Evolutionary conservation across 495 filamentous ascomycete species (phyloP).

Genomic region (Hypoxylon fuscum): DNA sequence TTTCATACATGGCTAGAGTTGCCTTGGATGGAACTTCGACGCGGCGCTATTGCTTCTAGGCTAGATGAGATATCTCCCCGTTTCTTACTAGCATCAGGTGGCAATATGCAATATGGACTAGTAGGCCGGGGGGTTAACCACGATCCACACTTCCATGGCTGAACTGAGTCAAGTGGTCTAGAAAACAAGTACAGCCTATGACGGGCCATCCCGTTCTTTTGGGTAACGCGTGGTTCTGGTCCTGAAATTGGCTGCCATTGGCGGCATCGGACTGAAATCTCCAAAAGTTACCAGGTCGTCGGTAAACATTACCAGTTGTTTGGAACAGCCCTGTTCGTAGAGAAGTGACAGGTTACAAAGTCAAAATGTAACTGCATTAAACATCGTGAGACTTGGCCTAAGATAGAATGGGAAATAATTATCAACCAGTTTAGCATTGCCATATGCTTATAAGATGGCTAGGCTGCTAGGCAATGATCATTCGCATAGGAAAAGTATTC

Average conservation of each 20-base stretch:
- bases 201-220: background rate
- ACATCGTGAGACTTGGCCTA: no score
- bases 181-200: background rate
- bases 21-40: background rate
- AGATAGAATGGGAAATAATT: no score
- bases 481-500: no score
- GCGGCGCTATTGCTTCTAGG: background rate
- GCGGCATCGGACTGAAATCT: background rate
- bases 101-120: background rate
- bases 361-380: background rate
- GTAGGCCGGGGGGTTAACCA: background rate
- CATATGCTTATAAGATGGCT: no score
- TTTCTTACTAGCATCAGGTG: background rate
- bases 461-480: no score
- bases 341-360: background rate
- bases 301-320: background rate
- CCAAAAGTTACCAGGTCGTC: background rate
- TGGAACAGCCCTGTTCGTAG: background rate
- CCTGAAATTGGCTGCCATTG: background rate
- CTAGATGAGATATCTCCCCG: constrained; percentile 2
- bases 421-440: no score
- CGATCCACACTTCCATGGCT: constrained; percentile 3
- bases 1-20: background rate
- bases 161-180: background rate
- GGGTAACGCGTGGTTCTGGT: background rate